phyloP scores from a whole-genome alignment of 192 early-diverging fungal genomes.

The Coemansia sp. region DNA sequence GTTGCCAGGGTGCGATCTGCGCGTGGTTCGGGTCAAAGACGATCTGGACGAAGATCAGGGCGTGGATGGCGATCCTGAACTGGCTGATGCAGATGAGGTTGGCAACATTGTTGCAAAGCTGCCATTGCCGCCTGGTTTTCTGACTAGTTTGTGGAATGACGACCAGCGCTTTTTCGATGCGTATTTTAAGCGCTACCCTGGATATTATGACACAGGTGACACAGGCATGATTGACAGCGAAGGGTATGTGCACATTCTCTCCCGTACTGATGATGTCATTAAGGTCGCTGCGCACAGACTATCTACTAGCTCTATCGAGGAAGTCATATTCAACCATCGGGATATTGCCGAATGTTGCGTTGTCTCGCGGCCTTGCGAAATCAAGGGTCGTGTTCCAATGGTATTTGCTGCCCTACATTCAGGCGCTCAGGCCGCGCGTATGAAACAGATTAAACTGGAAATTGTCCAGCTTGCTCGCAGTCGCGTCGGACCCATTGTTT shows the following conservation, averaged over 20 bases:
- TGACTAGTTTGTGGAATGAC: conserved; percentile 80
- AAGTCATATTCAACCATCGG: conserved; percentile 65
- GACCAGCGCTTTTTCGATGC: conserved; percentile 64
- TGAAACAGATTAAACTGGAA: conserved; percentile 43
- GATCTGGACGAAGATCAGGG: conserved; percentile 48
- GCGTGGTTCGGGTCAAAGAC: conserved; percentile 59
- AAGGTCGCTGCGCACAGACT: conserved; percentile 87
- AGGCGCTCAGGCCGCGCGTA: conserved; percentile 1
- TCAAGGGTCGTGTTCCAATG: conserved; percentile 70
- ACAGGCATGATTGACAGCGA: conserved; percentile 75
- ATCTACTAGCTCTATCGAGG: conserved; percentile 75
- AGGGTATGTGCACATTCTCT: conserved; percentile 70
- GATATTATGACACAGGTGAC: conserved; percentile 82
- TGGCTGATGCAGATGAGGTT: conserved; percentile 59
- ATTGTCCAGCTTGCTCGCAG: conserved; percentile 62
- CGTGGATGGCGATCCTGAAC: conserved; percentile 33
- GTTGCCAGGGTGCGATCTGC: conserved; percentile 74
- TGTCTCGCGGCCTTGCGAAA: conserved; percentile 61
- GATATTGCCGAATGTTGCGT: conserved; percentile 70
- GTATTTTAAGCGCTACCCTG: conserved; percentile 76
- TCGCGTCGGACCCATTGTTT: conserved; percentile 80
- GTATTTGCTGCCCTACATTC: conserved; percentile 58
- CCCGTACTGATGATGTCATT: conserved; percentile 76
- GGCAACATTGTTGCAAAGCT: conserved; percentile 78
- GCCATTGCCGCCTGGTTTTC: conserved; percentile 77